Percentiles rank a stretch among this genome's conserved stretches.
phyloP scores from a whole-genome alignment of 1,284 basidiomycete genomes.

The Ceratobasidium sp. region DNA sequence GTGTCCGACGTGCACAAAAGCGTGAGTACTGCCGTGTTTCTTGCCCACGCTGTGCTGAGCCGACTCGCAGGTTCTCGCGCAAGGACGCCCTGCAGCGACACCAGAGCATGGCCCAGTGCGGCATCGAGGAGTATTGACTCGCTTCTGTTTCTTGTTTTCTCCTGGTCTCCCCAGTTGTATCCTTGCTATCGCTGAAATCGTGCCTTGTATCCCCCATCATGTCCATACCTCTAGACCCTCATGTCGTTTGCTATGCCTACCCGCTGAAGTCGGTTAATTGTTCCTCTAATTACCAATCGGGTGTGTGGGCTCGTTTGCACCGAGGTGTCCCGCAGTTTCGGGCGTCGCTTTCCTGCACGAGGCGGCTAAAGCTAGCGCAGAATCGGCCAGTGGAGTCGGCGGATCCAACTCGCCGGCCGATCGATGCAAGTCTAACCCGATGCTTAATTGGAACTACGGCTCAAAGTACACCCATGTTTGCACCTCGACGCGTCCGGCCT shows the following conservation, averaged over 20 bases:
- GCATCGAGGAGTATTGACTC: slow-evolving; percentile 26
- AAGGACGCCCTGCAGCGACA: slow-evolving; percentile 38
- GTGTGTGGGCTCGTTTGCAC: slow-evolving; percentile 15
- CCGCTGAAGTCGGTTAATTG: neutral
- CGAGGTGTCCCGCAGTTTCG: slow-evolving; percentile 2
- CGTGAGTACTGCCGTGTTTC: neutral
- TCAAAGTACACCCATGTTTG: slow-evolving; percentile 30
- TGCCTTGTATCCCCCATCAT: too few relatives aligned
- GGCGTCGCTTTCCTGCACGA: neutral
- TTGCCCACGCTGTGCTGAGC: neutral
- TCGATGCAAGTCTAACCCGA: too few relatives aligned
- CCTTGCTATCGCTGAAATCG: too few relatives aligned
- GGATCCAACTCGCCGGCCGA: too few relatives aligned
- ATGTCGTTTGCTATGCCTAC: slow-evolving; percentile 2
- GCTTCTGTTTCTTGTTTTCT: neutral
- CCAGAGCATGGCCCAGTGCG: slow-evolving; percentile 43
- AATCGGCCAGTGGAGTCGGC: too few relatives aligned
- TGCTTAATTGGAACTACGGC: neutral
- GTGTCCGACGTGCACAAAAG: slow-evolving; percentile 40
- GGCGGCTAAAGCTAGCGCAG: neutral
- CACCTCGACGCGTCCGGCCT: slow-evolving; percentile 1
- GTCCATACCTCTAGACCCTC: too few relatives aligned
- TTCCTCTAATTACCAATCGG: slow-evolving; percentile 3
- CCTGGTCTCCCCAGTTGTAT: too few relatives aligned
- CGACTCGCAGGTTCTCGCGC: slow-evolving; percentile 15